These are phyloP conservation scores for Acer yangbiense DNA, from an alignment of 345 rosid species.

Conservation along the genomic window DNA sequence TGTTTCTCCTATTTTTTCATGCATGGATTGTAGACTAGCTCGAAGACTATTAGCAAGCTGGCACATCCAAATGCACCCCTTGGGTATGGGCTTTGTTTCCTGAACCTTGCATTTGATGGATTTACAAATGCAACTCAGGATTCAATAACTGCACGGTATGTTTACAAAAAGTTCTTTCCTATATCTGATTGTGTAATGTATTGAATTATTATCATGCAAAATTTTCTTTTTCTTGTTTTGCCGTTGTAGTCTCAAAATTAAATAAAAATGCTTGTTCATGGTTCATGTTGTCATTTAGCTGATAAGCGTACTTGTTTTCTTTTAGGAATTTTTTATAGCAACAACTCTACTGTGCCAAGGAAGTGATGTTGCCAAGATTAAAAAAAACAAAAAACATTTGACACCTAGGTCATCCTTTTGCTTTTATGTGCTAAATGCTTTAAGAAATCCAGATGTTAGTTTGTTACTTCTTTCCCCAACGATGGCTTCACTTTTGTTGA, in stretches of 20 bases:
- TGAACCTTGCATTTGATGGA: constrained; percentile 96
- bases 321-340: neutral
- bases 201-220: neutral
- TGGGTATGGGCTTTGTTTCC: constrained; percentile 90
- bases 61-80: constrained; percentile 96
- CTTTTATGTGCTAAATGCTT: neutral
- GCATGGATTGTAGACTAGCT: constrained; percentile 70
- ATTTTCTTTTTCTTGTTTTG: too few relatives aligned
- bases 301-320: neutral
- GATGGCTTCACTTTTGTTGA: neutral
- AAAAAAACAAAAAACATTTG: too few relatives aligned
- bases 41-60: constrained; percentile 90
- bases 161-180: neutral
- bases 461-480: neutral
- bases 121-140: constrained; percentile 99
- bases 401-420: neutral
- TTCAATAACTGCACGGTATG: constrained; percentile 79
- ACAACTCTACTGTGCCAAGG: neutral
- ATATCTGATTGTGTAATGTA: neutral
- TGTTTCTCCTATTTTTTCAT: constrained; percentile 1
- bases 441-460: neutral
- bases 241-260: neutral
- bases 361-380: neutral
- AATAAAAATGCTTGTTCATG: neutral
- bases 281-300: neutral